These are phyloP conservation scores for Aspergillus kassunensis DNA, from an alignment of 495 filamentous ascomycete genomes.

Conservation along the genomic window DNA sequence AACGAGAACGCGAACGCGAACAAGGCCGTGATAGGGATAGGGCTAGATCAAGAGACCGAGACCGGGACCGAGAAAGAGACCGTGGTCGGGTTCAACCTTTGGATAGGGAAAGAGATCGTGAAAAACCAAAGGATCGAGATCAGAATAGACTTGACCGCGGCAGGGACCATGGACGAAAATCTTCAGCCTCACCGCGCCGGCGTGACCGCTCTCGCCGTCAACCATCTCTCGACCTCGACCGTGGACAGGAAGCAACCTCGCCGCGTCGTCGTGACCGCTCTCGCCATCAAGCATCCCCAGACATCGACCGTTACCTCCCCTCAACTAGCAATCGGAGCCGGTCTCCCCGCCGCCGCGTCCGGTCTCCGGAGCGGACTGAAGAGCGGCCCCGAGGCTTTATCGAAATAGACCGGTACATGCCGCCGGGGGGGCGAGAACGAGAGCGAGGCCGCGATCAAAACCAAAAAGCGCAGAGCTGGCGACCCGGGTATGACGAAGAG, in stretches of 20 bases:
- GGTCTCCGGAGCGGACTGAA: conserved; percentile 29
- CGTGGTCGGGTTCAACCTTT: background rate
- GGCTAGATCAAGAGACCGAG: background rate
- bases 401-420: conserved; percentile 56
- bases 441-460: conserved; percentile 10
- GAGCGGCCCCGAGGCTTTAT: conserved; percentile 21
- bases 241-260: conserved; percentile 14
- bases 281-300: conserved; percentile 30
- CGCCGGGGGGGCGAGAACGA: conserved; percentile 23
- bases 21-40: background rate
- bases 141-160: conserved; percentile 10
- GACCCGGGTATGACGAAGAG: conserved; percentile 15
- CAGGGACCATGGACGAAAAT: conserved; percentile 14
- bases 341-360: conserved; percentile 41
- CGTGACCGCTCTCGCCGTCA: conserved; percentile 31
- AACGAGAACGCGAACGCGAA: conserved; percentile 10
- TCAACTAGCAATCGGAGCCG: conserved; percentile 41
- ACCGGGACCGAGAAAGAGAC: conserved; percentile 12
- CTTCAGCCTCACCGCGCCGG: conserved; percentile 20
- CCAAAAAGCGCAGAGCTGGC: conserved; percentile 7
- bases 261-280: conserved; percentile 30
- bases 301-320: conserved; percentile 52
- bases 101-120: conserved; percentile 3
- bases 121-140: conserved; percentile 13
- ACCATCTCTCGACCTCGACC: conserved; percentile 27